Percentiles rank a stretch among this genome's conserved stretches.
Conservation (phyloP, 371 early-diverging fungal species). For the Mortierella sp. region DNA sequence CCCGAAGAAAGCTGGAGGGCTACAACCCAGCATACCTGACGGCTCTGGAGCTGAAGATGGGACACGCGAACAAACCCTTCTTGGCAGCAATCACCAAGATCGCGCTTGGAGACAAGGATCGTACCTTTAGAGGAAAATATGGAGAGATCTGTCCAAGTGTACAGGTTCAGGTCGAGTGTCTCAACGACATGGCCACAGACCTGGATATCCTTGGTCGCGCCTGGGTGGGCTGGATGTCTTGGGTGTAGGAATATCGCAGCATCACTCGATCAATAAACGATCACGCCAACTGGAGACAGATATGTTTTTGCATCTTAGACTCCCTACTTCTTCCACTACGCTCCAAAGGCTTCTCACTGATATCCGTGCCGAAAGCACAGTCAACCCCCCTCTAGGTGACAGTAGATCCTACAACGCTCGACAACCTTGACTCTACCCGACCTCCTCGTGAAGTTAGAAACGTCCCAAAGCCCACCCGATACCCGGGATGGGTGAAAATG, state of each 20-base stretch:
- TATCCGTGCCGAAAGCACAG: no score
- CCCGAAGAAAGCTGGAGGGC: slow-evolving; percentile 71
- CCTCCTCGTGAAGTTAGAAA: no score
- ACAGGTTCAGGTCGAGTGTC: slow-evolving; percentile 73
- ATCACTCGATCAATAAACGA: not conserved
- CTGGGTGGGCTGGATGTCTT: slow-evolving; percentile 80
- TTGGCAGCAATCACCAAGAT: slow-evolving; percentile 54
- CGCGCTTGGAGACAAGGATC: slow-evolving; percentile 59
- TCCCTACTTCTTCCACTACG: no score
- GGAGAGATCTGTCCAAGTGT: slow-evolving; percentile 60
- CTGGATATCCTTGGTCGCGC: slow-evolving; percentile 70
- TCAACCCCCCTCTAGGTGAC: no score
- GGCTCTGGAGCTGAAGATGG: slow-evolving; percentile 59
- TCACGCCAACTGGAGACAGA: no score
- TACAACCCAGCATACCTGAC: slow-evolving; percentile 70
- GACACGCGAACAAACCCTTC: slow-evolving; percentile 64
- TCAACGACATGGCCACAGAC: slow-evolving; percentile 81
- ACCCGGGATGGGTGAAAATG: no score
- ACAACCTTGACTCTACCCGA: no score
- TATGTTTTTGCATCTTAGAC: no score
- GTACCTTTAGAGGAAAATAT: slow-evolving; percentile 58
- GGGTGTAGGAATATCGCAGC: slow-evolving; percentile 43
- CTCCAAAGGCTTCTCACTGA: no score
- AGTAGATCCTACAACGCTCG: no score
- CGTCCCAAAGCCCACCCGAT: no score